Evolutionary conservation across 2,329 filamentous ascomycete genomes (phyloP).

Genomic region (Cordyceps farinosa): DNA sequence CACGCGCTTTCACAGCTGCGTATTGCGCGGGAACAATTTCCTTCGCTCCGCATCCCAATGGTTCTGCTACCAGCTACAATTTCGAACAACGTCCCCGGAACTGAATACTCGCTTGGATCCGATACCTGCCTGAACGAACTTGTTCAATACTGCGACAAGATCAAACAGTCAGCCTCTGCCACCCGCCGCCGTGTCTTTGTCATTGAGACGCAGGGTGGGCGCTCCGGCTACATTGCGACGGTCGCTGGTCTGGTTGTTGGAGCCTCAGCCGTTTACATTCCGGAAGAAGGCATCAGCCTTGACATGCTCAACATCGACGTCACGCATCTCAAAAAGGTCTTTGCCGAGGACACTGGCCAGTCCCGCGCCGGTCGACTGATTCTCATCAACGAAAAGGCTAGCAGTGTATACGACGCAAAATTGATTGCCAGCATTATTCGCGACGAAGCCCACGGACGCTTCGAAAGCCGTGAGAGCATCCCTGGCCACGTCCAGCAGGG

Average conservation of each 20-base stretch:
- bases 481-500: conserved; percentile 95
- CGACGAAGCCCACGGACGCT: conserved; percentile 85
- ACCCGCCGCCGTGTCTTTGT: conserved; percentile 93
- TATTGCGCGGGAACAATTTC: conserved; percentile 72
- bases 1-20: conserved; percentile 86
- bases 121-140: conserved; percentile 96
- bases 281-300: conserved; percentile 91
- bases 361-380: conserved; percentile 90
- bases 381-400: conserved; percentile 93
- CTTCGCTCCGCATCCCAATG: conserved; percentile 89
- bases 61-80: conserved; percentile 91
- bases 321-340: conserved; percentile 79
- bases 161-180: conserved; percentile 93
- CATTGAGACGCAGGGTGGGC: conserved; percentile 94
- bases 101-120: conserved; percentile 93
- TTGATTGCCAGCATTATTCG: conserved; percentile 94
- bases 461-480: conserved; percentile 87
- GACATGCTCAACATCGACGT: conserved; percentile 92
- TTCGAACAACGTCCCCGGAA: conserved; percentile 96
- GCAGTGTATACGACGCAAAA: conserved; percentile 84
- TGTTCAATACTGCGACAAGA: conserved; percentile 93
- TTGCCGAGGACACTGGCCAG: conserved; percentile 80
- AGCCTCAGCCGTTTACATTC: conserved; percentile 90
- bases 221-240: conserved; percentile 89
- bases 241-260: conserved; percentile 89